Evolutionary conservation across 179 eudicot genomes (phyloP).

Genomic region (Dionaea muscipula): DNA sequence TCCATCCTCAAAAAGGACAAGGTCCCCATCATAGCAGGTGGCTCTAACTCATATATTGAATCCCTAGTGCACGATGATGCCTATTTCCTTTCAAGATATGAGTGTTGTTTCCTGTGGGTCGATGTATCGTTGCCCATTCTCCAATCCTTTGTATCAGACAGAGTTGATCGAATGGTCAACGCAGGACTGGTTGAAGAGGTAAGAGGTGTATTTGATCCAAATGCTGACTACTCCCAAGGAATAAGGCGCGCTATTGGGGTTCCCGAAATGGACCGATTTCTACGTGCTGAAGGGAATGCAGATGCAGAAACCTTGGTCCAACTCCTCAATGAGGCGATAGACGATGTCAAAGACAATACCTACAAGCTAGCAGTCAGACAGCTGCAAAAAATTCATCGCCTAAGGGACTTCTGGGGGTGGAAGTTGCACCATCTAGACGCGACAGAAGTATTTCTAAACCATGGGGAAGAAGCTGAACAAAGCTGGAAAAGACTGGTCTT

Average conservation of each 20-base stretch:
- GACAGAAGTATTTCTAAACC: constrained; percentile 10
- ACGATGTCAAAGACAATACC: constrained; percentile 26
- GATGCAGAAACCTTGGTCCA: constrained; percentile 5
- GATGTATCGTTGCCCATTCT: constrained; percentile 25
- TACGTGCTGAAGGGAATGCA: constrained; percentile 4
- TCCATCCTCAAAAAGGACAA: constrained; percentile 8
- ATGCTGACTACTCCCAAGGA: constrained; percentile 18
- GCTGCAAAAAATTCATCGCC: constrained; percentile 18
- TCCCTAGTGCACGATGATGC: constrained; percentile 19
- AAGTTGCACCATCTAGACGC: constrained; percentile 23
- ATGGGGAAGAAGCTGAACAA: constrained; percentile 12
- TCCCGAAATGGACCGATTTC: constrained; percentile 24
- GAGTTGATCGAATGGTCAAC: constrained; percentile 32
- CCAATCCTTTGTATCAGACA: constrained; percentile 11
- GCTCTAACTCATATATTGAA: constrained; percentile 27
- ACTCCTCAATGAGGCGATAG: constrained; percentile 17
- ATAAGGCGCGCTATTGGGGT: constrained; percentile 31
- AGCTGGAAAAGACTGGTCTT: constrained; percentile 24
- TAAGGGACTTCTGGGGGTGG: constrained; percentile 20
- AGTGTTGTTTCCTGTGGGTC: constrained; percentile 22
- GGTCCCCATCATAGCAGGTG: constrained; percentile 31
- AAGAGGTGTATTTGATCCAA: constrained; percentile 13
- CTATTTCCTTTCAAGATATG: constrained; percentile 14
- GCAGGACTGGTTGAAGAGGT: constrained; percentile 31
- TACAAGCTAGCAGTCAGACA: constrained; percentile 15